Percentiles rank a stretch among this genome's conserved stretches.
These are phyloP conservation scores for Beta lomatogona DNA, from an alignment of 179 eudicot genomes.

Conservation along the genomic window DNA sequence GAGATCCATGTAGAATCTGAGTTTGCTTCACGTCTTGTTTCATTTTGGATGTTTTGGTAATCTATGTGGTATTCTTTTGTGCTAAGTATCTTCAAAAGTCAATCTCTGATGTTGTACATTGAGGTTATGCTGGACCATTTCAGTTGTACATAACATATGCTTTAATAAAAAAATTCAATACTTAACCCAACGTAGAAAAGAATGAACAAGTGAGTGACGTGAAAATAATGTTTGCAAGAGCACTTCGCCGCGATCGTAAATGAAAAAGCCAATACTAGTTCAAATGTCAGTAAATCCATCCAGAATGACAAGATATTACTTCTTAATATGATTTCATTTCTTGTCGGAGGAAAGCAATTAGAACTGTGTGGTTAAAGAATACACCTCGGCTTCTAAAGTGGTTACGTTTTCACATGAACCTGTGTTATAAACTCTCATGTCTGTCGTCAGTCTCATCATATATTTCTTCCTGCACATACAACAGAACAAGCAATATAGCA, in stretches of 20 bases:
- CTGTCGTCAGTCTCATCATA: conserved; percentile 48
- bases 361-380: not conserved
- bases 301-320: conserved; percentile 3
- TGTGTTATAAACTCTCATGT: conserved; percentile 20
- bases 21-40: not conserved
- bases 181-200: not conserved
- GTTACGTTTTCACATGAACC: not conserved
- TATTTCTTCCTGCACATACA: conserved; percentile 48
- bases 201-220: not conserved
- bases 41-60: not conserved
- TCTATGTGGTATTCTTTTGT: not conserved
- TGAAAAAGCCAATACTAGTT: not conserved
- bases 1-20: not conserved
- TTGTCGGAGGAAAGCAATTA: not conserved
- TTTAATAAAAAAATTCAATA: not conserved
- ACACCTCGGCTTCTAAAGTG: not conserved
- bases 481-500: not conserved
- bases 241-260: not conserved
- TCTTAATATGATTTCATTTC: not conserved
- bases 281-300: not conserved
- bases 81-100: not conserved
- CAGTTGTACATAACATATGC: not conserved
- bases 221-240: not conserved
- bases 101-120: not conserved
- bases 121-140: not conserved